phyloP scores from a whole-genome alignment of 1,139 yeast genomes.

The Suhomyces guaymorum region DNA sequence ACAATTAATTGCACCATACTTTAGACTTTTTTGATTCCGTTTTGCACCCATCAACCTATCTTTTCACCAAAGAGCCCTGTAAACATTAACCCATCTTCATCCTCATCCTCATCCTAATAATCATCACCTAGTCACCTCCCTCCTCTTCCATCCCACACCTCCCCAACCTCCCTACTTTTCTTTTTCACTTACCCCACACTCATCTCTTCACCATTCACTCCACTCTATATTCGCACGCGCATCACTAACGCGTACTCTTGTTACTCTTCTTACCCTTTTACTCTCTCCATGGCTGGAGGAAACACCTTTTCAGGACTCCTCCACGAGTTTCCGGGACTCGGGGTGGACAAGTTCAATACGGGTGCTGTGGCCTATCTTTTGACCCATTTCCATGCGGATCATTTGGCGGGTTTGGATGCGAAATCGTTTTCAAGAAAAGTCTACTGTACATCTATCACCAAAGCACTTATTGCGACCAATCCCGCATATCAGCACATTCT shows the following conservation, averaged over 20 bases:
- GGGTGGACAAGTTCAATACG: conserved; percentile 47
- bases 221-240: too few species aligned
- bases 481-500: conserved; percentile 24
- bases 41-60: not conserved
- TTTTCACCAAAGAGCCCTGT: too few species aligned
- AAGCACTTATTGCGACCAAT: conserved; percentile 30
- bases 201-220: not conserved
- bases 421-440: conserved; percentile 43
- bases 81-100: too few species aligned
- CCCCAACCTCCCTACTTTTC: not conserved
- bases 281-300: conserved; percentile 13
- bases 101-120: too few species aligned
- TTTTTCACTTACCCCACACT: not conserved
- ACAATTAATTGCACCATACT: not conserved
- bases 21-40: not conserved
- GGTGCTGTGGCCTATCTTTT: conserved; percentile 36
- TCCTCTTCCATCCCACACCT: too few species aligned
- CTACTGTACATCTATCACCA: conserved; percentile 53
- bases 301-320: conserved; percentile 31
- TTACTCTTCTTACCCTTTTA: not conserved
- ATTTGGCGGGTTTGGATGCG: conserved; percentile 49
- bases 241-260: too few species aligned
- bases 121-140: too few species aligned
- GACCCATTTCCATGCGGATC: conserved; percentile 62
- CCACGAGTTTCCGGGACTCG: conserved; percentile 37